Conservation (phyloP, 2,329 filamentous ascomycete species). For the Fusarium torreyae region DNA sequence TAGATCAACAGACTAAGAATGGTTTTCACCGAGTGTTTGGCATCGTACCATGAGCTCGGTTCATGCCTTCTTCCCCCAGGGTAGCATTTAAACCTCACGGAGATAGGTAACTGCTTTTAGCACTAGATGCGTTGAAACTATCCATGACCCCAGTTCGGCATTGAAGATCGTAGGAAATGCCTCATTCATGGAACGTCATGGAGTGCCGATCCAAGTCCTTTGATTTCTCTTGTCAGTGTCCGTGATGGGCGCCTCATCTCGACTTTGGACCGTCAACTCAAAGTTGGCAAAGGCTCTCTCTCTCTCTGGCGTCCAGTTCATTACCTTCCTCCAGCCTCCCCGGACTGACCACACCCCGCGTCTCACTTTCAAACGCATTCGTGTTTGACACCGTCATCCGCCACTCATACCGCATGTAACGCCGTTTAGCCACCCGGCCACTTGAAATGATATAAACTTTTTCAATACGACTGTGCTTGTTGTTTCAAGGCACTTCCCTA, state of each 20-base stretch:
- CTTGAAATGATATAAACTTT: constrained; percentile 13
- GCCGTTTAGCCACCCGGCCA: constrained; percentile 21
- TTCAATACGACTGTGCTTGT: constrained; percentile 14
- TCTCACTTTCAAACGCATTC: constrained; percentile 37
- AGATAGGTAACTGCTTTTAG: constrained; percentile 26
- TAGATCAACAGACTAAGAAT: constrained; percentile 12
- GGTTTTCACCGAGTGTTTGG: not conserved
- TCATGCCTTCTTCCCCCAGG: constrained; percentile 16
- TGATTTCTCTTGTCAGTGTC: constrained; percentile 28
- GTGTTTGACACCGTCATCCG: constrained; percentile 24
- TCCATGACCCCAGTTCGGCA: constrained; percentile 29
- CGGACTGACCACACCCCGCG: constrained; percentile 20
- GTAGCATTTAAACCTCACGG: constrained; percentile 24
- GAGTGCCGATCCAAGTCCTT: constrained; percentile 39
- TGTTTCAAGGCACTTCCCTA: constrained; percentile 7
- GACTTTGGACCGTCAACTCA: not conserved
- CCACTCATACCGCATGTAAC: constrained; percentile 20
- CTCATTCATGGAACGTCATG: constrained; percentile 34
- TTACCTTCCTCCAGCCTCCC: constrained; percentile 20
- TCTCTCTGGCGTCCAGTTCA: not conserved
- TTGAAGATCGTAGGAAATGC: constrained; percentile 36
- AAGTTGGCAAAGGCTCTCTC: not conserved
- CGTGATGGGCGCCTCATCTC: constrained; percentile 1
- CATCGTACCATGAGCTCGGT: constrained; percentile 7
- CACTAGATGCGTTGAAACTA: constrained; percentile 16